Evolutionary conservation across 176 grass and related monocot species (phyloP).

Genomic region (Bolboschoenus planiculmis): DNA sequence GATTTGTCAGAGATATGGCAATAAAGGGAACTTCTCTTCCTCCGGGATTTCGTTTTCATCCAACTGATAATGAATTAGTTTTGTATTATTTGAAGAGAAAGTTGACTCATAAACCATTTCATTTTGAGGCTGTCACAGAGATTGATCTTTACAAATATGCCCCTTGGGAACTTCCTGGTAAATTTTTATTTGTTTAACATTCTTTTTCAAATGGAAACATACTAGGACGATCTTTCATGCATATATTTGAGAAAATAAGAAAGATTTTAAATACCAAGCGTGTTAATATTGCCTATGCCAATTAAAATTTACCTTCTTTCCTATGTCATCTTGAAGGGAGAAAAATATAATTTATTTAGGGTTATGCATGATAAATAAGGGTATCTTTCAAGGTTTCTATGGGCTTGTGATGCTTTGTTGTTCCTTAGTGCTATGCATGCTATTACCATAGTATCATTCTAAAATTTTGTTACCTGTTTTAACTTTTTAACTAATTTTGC

Average conservation of each 20-base stretch:
- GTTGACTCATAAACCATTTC: conserved; percentile 48
- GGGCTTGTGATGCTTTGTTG: not conserved
- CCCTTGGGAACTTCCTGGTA: conserved; percentile 93
- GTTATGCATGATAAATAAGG: not conserved
- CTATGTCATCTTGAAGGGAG: not conserved
- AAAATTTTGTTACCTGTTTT: not conserved
- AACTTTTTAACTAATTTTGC: conserved; percentile 2
- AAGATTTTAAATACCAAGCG: not conserved
- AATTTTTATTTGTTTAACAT: not conserved
- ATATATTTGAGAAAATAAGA: not conserved
- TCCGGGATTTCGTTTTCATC: conserved; percentile 77
- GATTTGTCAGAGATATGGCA: conserved; percentile 26
- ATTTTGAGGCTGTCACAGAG: conserved; percentile 46
- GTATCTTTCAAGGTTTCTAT: not conserved
- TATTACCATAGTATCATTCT: not conserved
- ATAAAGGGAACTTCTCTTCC: conserved; percentile 47
- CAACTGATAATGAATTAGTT: conserved; percentile 69
- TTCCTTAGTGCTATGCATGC: not conserved
- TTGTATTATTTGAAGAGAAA: conserved; percentile 80
- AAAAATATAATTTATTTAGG: not conserved
- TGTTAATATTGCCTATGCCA: not conserved
- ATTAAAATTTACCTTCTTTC: not conserved
- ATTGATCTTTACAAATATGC: conserved; percentile 82
- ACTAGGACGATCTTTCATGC: not conserved
- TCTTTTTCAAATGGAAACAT: not conserved